These are phyloP conservation scores for Pseudopithomyces maydicus DNA, from an alignment of 2,329 filamentous ascomycete species.

Conservation along the genomic window DNA sequence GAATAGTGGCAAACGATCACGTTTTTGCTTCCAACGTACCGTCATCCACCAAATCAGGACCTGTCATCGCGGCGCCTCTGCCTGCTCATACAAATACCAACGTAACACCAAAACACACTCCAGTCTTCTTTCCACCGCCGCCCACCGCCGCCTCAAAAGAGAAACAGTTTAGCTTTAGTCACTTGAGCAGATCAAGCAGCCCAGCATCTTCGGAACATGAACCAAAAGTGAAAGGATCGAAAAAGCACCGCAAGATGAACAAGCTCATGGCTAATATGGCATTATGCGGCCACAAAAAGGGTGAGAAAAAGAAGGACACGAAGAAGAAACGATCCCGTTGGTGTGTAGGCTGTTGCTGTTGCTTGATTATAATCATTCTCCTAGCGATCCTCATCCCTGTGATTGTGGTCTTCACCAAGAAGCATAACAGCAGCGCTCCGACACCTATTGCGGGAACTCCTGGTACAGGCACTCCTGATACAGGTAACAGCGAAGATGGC, in stretches of 20 bases:
- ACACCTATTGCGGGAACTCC: slow-evolving; percentile 29
- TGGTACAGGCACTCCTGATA: slow-evolving; percentile 22
- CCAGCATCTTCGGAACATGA: slow-evolving; percentile 22
- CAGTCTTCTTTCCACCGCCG: slow-evolving; percentile 40
- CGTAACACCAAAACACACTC: slow-evolving; percentile 15
- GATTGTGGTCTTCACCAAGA: slow-evolving; percentile 39
- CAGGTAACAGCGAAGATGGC: slow-evolving; percentile 17
- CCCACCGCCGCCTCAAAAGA: slow-evolving; percentile 30
- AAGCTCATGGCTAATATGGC: slow-evolving; percentile 30
- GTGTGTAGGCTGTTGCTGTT: slow-evolving; percentile 43
- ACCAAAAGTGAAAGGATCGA: slow-evolving; percentile 30
- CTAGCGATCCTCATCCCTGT: slow-evolving; percentile 48
- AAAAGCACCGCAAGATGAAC: slow-evolving; percentile 38
- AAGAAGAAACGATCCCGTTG: slow-evolving; percentile 39
- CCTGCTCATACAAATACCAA: slow-evolving; percentile 16
- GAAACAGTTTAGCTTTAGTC: slow-evolving; percentile 32
- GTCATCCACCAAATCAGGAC: slow-evolving; percentile 6
- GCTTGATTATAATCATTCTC: slow-evolving; percentile 39
- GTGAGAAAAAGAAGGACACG: slow-evolving; percentile 30
- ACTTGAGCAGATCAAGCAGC: slow-evolving; percentile 29
- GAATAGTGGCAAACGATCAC: slow-evolving; percentile 20
- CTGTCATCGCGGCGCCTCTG: slow-evolving; percentile 11
- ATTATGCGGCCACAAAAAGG: slow-evolving; percentile 26
- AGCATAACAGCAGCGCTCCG: slow-evolving; percentile 39
- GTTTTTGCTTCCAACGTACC: slow-evolving; percentile 20